phyloP scores from a whole-genome alignment of 2,329 filamentous ascomycete genomes.

The Colletotrichum higginsianum region DNA sequence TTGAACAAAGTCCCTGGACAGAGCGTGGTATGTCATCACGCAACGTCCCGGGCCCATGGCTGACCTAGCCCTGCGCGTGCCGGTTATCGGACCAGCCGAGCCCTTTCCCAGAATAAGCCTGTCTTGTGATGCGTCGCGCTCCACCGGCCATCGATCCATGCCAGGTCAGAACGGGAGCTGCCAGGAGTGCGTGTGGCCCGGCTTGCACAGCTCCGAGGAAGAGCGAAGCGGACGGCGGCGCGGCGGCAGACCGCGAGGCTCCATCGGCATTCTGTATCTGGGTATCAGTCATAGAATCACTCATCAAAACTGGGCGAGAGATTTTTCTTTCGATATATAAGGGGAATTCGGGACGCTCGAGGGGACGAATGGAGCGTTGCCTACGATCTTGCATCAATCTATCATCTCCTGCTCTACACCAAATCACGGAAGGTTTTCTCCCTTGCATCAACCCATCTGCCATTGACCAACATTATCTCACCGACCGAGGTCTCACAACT shows the following conservation, averaged over 20 bases:
- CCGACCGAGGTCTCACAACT: conserved; percentile 9
- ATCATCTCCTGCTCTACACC: neutral
- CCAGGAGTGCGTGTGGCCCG: neutral
- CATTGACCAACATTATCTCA: conserved; percentile 6
- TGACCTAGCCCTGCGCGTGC: conserved; percentile 8
- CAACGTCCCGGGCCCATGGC: neutral
- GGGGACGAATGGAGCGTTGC: neutral
- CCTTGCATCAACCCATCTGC: neutral
- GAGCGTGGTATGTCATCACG: conserved; percentile 12
- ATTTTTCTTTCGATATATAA: neutral
- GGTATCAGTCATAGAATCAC: conserved; percentile 22
- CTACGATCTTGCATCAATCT: neutral
- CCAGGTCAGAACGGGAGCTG: conserved; percentile 31
- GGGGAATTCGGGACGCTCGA: neutral
- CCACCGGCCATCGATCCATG: conserved; percentile 34
- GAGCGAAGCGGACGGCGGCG: conserved; percentile 7
- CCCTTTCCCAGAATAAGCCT: conserved; percentile 14
- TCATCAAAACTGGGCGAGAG: neutral
- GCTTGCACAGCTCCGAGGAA: conserved; percentile 26
- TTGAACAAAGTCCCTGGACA: neutral
- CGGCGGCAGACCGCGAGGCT: neutral
- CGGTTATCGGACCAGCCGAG: conserved; percentile 40
- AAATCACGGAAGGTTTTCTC: neutral
- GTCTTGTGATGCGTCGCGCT: conserved; percentile 14
- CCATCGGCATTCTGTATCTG: conserved; percentile 9